phyloP scores from a whole-genome alignment of 768 basidiomycete species.

The Kwoniella dendrophila region DNA sequence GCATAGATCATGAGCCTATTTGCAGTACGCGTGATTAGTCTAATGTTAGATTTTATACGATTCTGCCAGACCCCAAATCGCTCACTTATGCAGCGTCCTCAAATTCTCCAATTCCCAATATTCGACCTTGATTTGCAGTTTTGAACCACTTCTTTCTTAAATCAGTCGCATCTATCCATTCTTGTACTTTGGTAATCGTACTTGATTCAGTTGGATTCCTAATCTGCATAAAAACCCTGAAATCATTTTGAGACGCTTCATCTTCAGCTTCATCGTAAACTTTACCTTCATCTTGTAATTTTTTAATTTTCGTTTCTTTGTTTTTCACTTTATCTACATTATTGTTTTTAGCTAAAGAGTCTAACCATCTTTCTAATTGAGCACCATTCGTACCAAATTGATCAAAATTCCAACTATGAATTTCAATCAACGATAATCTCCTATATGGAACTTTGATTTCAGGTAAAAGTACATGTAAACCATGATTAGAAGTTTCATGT shows the following conservation, averaged over 20 bases:
- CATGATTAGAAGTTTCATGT: not conserved
- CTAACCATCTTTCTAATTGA: not conserved
- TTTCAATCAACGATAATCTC: not conserved
- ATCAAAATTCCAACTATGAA: not conserved
- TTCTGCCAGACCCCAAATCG: no score
- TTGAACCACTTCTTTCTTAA: not conserved
- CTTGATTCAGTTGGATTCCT: not conserved
- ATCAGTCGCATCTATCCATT: not conserved
- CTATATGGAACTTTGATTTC: not conserved
- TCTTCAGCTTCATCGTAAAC: no score
- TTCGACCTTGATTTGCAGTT: not conserved
- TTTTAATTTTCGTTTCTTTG: not conserved
- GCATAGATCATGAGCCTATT: no score
- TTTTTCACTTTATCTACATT: not conserved
- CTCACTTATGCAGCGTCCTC: no score
- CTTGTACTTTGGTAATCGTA: not conserved
- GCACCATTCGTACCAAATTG: not conserved
- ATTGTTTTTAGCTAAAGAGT: not conserved
- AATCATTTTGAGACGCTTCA: no score
- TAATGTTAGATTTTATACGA: no score
- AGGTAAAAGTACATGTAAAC: not conserved
- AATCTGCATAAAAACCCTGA: not conserved
- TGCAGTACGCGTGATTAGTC: no score
- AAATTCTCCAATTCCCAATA: no score
- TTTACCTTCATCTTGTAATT: not conserved